Evolutionary conservation across 192 early-diverging fungal genomes (phyloP).

Genomic region (Gaertneriomyces sp.): DNA sequence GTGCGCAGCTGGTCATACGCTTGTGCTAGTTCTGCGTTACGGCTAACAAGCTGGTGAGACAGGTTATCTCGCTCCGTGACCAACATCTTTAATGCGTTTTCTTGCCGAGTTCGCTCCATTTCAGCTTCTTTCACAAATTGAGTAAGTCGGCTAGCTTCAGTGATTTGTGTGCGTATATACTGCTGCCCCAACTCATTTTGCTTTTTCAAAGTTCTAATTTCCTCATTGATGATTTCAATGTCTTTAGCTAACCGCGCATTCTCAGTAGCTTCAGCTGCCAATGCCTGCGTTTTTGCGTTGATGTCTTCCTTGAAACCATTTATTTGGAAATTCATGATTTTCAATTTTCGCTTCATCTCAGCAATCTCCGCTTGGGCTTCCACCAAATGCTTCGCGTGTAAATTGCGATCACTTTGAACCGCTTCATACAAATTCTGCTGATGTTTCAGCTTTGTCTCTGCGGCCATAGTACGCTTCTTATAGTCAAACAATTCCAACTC

Average conservation of each 20-base stretch:
- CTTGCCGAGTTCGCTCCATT: constrained; percentile 51
- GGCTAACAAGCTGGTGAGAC: constrained; percentile 51
- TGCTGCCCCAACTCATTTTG: constrained; percentile 60
- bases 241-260: constrained; percentile 50
- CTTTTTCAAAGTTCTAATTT: constrained; percentile 51
- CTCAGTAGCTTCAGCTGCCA: constrained; percentile 48
- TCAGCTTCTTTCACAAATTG: constrained; percentile 68
- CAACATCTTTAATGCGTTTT: constrained; percentile 56
- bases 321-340: constrained; percentile 67
- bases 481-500: constrained; percentile 58
- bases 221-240: constrained; percentile 53
- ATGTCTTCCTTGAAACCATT: constrained; percentile 64
- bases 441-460: constrained; percentile 64
- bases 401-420: constrained; percentile 59
- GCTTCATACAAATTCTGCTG: constrained; percentile 68
- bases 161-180: constrained; percentile 51
- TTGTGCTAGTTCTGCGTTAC: constrained; percentile 55
- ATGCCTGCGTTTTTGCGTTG: constrained; percentile 47
- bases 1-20: constrained; percentile 58
- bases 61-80: constrained; percentile 59
- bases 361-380: constrained; percentile 58
- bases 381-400: constrained; percentile 59
- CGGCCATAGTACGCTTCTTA: constrained; percentile 53
- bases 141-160: constrained; percentile 53
- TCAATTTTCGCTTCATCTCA: constrained; percentile 61